Base-by-base conservation (phyloP, 2,329 filamentous ascomycete species). In the Emergomyces africanus region DNA sequence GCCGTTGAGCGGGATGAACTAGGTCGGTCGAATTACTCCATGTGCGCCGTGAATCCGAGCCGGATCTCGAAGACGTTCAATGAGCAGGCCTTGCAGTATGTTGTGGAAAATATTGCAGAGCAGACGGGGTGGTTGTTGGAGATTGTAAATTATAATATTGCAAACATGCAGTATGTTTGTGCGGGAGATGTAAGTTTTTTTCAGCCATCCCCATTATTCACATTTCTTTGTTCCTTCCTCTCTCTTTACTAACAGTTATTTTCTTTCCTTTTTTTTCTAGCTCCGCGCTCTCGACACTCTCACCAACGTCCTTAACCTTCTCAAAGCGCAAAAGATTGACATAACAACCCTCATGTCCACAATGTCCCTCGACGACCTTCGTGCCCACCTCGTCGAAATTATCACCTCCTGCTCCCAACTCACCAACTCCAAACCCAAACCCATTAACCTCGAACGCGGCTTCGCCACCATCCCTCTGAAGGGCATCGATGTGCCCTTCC, bases 1-100 rank as follows among this genome's bases (percentile, higher is more conserved):
- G 94, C 94, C 28, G 94, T 99, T 64, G 94, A 97, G 79, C 90
- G 94, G 72, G 94, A 99, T 73, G 91, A 87, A 61, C 80, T 84
- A 64, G 94, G 94, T 42, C 88, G 94, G 59, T 96, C 91, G 66
- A 97, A 97, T 81, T 99, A 99, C 81, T 91, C 89, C 63, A 99
- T 99, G 94, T 96, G 92, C 74, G 94, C 94, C 60, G 92, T 99
- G 75, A 99, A 99, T 79, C 94, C 94, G 41, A 96, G 90, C 79
- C 87, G 94, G 64, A 96, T 99, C 74, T 95, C 89, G 70, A 96
- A 95, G 83, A 96, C 90, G 0, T 99, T 99, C 82, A 96, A 95
- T 77, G 94, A 99, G 77, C 88, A 94, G 73, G 94, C 94, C 48
- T 81, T 99, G 64, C 91, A 96, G 72, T 99, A 96, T 70, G 90